Evolutionary conservation across 441 rosid species (phyloP), one percentile per base, ranked within the genome.

Genomic region (Brassica balearica): DNA sequence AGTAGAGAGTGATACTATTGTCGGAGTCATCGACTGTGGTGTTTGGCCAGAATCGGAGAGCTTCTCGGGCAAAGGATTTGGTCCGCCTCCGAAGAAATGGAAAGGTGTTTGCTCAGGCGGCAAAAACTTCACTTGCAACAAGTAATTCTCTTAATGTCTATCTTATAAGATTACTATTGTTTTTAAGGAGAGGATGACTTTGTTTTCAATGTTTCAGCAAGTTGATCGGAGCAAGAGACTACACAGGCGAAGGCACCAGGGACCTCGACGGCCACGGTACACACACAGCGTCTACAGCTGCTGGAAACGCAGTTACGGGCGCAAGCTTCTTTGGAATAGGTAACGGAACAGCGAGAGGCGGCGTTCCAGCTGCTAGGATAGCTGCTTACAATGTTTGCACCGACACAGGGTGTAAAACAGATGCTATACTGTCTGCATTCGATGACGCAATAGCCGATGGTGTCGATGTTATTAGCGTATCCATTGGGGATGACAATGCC

Each of bases 381-480:
- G 61, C 61, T 19, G 25, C 61, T 56, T 56, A 56, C 25, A 56
- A 56, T 8, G 61, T 56, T 3, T 56, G 61, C 25, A 19, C 2
- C 23, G 5, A 10, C 6, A 8, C 7, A 10, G 64, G 64, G 29
- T 60, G 64, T 60, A 22, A 2, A 4, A 0, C 12, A 1, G 75
- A 38, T 0, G 64, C 53, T 11, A 19, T 84, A 0, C 43, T 86
- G 67, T 56, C 80, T 59, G 86, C 82, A 0, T 86, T 87, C n/a
- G 91, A 86, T 5, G 91, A 88, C 72, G 88, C 89, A 15, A 81
- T 86, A 65, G 81, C 87, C 8, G 91, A 86, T 59, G 89, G 87
- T 10, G 91, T 88, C 6, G 85, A 86, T 34, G 9, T 86, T 84
- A 88, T 68, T 8, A 56, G 61, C 25, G 8, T 56, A 17, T 56